These are phyloP conservation scores for Suillus tomentosus DNA, from an alignment of 768 basidiomycete species.

Conservation along the genomic window DNA sequence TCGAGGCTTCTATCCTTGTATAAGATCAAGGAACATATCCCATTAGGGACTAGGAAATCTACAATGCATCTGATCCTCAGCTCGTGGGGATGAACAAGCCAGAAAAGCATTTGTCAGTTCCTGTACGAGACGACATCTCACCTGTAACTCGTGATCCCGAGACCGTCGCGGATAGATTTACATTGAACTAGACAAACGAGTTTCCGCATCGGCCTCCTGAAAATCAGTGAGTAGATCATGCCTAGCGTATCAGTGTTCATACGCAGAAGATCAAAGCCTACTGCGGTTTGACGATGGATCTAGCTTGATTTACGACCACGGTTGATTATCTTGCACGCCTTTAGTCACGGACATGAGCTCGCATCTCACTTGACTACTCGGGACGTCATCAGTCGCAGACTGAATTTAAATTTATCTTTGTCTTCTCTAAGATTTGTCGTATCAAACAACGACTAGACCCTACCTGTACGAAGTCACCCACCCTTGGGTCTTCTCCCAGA, in stretches of 20 bases:
- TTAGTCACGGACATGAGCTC: background rate
- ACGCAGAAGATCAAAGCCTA: slow-evolving; percentile 24
- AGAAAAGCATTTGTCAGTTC: background rate
- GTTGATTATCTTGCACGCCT: background rate
- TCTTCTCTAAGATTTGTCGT: background rate
- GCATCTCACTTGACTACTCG: slow-evolving; percentile 4
- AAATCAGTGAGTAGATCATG: slow-evolving; percentile 38
- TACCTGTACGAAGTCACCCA: background rate
- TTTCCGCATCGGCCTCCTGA: slow-evolving; percentile 37
- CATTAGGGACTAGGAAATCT: background rate
- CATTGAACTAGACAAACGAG: slow-evolving; percentile 17
- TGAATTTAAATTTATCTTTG: background rate
- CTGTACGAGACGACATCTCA: background rate
- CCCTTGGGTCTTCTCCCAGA: background rate
- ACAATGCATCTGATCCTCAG: background rate
- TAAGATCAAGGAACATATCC: background rate
- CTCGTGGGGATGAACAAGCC: background rate
- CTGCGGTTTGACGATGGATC: slow-evolving; percentile 15
- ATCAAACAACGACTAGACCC: background rate
- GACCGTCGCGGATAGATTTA: background rate
- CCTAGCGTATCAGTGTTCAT: slow-evolving; percentile 41
- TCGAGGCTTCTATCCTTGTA: background rate
- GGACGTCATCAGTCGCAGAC: background rate
- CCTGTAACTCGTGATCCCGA: background rate
- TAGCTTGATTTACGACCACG: background rate